Percentiles rank a stretch among this genome's conserved stretches.
These are phyloP conservation scores for Agaricales sp. DNA, from an alignment of 1,284 basidiomycete genomes.

Conservation along the genomic window DNA sequence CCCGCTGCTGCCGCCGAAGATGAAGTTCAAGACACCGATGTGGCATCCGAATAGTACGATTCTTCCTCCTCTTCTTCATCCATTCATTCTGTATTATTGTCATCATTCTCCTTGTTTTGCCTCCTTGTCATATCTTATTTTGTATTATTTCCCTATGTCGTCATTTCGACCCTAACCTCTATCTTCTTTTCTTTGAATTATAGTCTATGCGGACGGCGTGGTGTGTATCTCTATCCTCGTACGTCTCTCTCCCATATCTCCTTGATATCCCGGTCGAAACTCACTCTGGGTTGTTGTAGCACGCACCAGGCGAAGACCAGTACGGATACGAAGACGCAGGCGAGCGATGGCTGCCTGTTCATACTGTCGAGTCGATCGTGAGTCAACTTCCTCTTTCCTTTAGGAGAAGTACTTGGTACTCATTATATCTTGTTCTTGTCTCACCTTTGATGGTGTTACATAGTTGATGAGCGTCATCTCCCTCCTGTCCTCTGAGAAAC, in stretches of 20 bases:
- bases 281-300: conserved; percentile 34
- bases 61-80: conserved; percentile 4
- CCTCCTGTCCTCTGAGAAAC: conserved; percentile 84
- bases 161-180: too few relatives aligned
- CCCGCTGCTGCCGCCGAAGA: conserved; percentile 88
- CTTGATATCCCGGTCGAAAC: conserved; percentile 2
- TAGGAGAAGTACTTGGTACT: too few relatives aligned
- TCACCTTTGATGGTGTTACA: too few relatives aligned
- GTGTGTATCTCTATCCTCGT: conserved; percentile 97
- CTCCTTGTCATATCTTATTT: too few relatives aligned
- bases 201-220: conserved; percentile 84
- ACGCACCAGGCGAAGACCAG: conserved; percentile 94
- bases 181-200: conserved; percentile 7
- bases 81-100: conserved; percentile 6
- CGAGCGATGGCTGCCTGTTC: conserved; percentile 96
- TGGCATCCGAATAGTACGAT: conserved; percentile 97
- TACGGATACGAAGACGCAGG: conserved; percentile 97
- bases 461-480: conserved; percentile 57
- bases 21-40: conserved; percentile 94
- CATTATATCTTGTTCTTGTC: conserved; percentile 6
- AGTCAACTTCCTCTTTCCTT: conserved; percentile 23
- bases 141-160: too few relatives aligned
- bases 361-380: conserved; percentile 95
- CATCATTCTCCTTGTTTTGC: too few relatives aligned
- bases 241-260: conserved; percentile 18